Evolutionary conservation across 2,329 filamentous ascomycete genomes (phyloP).

Genomic region (Blastomyces silverae): DNA sequence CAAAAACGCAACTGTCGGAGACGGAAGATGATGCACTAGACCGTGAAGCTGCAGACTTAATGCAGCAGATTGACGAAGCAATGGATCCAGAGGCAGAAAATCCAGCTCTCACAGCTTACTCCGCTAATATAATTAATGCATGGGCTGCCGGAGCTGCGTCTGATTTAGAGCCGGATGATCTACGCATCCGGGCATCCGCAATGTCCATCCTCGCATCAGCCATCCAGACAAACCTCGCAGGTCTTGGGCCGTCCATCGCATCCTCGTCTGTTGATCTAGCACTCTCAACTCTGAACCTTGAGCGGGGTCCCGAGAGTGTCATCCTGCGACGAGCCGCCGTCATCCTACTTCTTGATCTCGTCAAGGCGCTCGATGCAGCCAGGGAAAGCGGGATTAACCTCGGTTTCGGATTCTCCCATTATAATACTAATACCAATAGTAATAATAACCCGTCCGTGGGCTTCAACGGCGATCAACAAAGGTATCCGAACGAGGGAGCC

Average conservation of each 20-base stretch:
- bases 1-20: conserved; percentile 25
- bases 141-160: conserved; percentile 36
- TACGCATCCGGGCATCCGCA: conserved; percentile 40
- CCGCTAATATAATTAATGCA: conserved; percentile 36
- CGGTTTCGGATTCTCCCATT: conserved; percentile 38
- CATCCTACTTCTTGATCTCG: conserved; percentile 36
- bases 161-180: conserved; percentile 39
- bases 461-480: neutral
- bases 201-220: conserved; percentile 40
- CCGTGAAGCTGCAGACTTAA: conserved; percentile 12
- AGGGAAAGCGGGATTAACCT: conserved; percentile 30
- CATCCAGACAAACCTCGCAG: conserved; percentile 36
- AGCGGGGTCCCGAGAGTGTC: conserved; percentile 33
- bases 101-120: conserved; percentile 30
- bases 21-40: conserved; percentile 14
- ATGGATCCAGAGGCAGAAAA: conserved; percentile 33
- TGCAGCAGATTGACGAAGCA: conserved; percentile 19
- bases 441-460: neutral
- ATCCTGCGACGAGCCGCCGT: conserved; percentile 40
- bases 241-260: conserved; percentile 32
- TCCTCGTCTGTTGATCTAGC: conserved; percentile 37
- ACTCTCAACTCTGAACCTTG: conserved; percentile 35
- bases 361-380: conserved; percentile 36
- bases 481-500: conserved; percentile 21
- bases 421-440: neutral